A percentile compares a stretch with the other conserved stretches of the same genome.
Conservation (phyloP, 2,329 filamentous ascomycete genomes). For the Rugonectria rugulosa region DNA sequence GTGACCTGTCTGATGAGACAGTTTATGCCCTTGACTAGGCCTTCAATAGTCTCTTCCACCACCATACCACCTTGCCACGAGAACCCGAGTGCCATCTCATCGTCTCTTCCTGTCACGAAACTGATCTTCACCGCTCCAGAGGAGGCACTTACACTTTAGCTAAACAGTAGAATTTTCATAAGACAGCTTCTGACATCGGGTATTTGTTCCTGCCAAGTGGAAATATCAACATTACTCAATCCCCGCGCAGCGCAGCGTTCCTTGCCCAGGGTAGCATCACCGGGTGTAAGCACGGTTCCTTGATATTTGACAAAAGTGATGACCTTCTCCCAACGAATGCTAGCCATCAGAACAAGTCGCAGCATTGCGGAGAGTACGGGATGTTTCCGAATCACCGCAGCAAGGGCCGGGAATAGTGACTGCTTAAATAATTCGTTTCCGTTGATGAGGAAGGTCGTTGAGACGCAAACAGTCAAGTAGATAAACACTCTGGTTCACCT, state of each 20-base stretch:
- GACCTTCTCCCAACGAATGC: not conserved
- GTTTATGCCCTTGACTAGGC: not conserved
- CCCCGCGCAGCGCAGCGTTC: slow-evolving; percentile 9
- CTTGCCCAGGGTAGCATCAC: slow-evolving; percentile 1
- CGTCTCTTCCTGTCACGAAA: not conserved
- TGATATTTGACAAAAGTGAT: slow-evolving; percentile 4
- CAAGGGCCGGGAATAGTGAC: not conserved
- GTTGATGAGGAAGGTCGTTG: not conserved
- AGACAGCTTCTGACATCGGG: not conserved
- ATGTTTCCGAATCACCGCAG: not conserved
- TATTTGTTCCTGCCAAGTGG: not conserved
- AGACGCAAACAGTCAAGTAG: slow-evolving; percentile 5
- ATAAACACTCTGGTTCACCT: too few relatives aligned
- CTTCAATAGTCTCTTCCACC: not conserved
- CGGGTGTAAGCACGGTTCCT: not conserved
- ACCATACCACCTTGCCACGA: slow-evolving; percentile 9
- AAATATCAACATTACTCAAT: slow-evolving; percentile 5
- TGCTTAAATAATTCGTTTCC: not conserved
- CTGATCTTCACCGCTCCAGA: slow-evolving; percentile 14
- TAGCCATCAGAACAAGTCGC: not conserved
- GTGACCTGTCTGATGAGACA: not conserved
- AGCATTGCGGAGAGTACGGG: not conserved
- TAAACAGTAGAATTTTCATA: not conserved
- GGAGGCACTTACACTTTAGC: slow-evolving; percentile 15
- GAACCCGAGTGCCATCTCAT: not conserved